Evolutionary conservation across 1,284 basidiomycete species (phyloP).

Genomic region (Papiliotrema laurentii): DNA sequence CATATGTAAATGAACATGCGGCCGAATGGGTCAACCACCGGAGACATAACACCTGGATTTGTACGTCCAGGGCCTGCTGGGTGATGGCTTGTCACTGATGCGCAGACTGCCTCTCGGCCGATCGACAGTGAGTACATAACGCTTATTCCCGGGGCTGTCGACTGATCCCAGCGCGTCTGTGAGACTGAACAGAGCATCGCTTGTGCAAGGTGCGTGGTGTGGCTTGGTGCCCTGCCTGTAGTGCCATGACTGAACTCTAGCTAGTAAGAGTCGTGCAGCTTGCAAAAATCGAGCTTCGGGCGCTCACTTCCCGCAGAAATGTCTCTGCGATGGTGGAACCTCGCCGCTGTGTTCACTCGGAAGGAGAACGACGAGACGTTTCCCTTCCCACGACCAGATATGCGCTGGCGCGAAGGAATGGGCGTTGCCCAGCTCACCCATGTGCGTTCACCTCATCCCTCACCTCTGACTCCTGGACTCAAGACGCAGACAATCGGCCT

Average conservation of each 20-base stretch:
- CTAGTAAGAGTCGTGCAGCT: neutral
- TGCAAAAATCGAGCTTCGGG: neutral
- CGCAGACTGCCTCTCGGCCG: constrained; percentile 19
- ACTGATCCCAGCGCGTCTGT: constrained; percentile 14
- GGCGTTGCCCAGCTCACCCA: constrained; percentile 14
- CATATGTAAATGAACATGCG: constrained; percentile 6
- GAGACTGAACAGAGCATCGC: constrained; percentile 13
- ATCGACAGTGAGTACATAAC: constrained; percentile 12
- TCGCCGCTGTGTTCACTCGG: constrained; percentile 1
- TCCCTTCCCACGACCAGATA: constrained; percentile 6
- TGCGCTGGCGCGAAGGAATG: constrained; percentile 10
- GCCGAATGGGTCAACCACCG: constrained; percentile 9
- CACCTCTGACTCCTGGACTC: neutral
- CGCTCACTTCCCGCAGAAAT: constrained; percentile 11
- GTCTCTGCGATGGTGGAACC: constrained; percentile 21
- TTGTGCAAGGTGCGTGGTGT: constrained; percentile 12
- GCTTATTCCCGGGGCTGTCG: neutral
- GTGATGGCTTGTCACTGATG: neutral
- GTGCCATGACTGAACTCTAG: too few species aligned
- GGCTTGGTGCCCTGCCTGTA: neutral
- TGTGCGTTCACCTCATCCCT: constrained; percentile 9
- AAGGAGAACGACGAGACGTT: constrained; percentile 3
- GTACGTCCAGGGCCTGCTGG: constrained; percentile 6
- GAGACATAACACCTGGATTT: constrained; percentile 14
- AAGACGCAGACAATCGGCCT: neutral